Percentiles rank a stretch among this genome's conserved stretches.
Evolutionary conservation across 2,329 filamentous ascomycete genomes (phyloP).

Genomic region (Monosporascus cannonballus): DNA sequence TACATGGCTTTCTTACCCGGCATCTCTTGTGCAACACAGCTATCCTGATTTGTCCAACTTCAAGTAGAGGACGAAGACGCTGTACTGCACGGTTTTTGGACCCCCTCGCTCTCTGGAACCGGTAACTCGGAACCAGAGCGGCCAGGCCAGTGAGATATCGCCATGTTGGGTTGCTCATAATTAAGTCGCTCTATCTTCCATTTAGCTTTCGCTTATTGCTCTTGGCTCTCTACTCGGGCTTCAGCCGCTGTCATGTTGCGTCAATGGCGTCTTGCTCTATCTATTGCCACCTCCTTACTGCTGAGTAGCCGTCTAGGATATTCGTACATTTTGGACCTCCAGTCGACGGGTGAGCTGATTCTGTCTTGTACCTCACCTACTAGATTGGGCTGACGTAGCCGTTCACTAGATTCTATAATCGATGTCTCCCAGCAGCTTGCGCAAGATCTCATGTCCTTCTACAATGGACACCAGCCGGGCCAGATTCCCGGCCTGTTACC

Average conservation of each 20-base stretch:
- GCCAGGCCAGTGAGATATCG: background rate
- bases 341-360: background rate
- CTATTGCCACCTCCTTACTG: background rate
- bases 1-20: too few relatives aligned
- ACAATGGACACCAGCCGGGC: constrained; percentile 43
- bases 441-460: constrained; percentile 43
- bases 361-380: background rate
- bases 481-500: constrained; percentile 46
- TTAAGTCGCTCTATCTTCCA: background rate
- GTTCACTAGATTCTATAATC: constrained; percentile 43
- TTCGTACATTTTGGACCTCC: background rate
- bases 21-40: too few relatives aligned
- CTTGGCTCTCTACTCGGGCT: background rate
- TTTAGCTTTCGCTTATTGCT: background rate
- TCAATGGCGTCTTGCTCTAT: background rate
- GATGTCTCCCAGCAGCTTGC: constrained; percentile 44
- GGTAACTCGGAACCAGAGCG: background rate
- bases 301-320: background rate
- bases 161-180: background rate
- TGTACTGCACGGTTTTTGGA: background rate
- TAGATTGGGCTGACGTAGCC: background rate
- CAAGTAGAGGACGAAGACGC: too few relatives aligned
- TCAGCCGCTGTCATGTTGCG: background rate
- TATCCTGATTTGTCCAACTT: background rate
- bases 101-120: background rate